Conservation (phyloP, 306 rosid species). For the Quercus agrifolia region DNA sequence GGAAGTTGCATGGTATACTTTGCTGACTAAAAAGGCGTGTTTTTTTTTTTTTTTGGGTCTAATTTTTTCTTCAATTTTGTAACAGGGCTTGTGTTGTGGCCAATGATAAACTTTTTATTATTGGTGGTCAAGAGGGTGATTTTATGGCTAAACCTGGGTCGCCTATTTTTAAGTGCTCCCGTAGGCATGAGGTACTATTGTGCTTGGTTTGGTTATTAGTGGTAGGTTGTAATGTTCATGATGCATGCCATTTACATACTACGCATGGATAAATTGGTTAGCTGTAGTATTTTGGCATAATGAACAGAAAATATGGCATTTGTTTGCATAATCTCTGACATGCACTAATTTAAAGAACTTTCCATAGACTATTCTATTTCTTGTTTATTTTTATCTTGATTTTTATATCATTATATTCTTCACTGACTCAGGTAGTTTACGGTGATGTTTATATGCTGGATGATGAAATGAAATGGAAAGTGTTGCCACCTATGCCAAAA, state of each 20-base stretch:
- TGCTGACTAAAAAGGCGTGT: background rate
- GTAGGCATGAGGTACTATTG: constrained; percentile 68
- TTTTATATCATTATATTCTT: constrained; percentile 1
- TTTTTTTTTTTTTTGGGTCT: background rate
- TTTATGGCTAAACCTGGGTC: constrained; percentile 95
- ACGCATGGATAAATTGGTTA: background rate
- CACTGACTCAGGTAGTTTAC: constrained; percentile 65
- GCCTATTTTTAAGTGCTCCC: constrained; percentile 92
- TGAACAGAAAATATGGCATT: background rate
- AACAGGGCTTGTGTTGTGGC: constrained; percentile 67
- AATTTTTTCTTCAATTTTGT: constrained; percentile 14
- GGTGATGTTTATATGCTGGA: constrained; percentile 84
- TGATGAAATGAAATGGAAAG: constrained; percentile 79
- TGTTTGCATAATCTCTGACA: background rate
- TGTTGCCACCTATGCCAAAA: constrained; percentile 72
- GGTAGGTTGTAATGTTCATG: constrained; percentile 1
- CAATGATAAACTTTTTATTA: constrained; percentile 61
- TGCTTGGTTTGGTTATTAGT: background rate
- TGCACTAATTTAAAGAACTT: background rate
- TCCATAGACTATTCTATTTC: background rate
- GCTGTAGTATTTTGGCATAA: background rate
- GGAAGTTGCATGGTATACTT: background rate
- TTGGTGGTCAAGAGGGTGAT: constrained; percentile 98
- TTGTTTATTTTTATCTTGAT: background rate
- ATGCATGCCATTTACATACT: background rate